Conservation (phyloP, 163 green algal species). For the Volvox carteri region DNA sequence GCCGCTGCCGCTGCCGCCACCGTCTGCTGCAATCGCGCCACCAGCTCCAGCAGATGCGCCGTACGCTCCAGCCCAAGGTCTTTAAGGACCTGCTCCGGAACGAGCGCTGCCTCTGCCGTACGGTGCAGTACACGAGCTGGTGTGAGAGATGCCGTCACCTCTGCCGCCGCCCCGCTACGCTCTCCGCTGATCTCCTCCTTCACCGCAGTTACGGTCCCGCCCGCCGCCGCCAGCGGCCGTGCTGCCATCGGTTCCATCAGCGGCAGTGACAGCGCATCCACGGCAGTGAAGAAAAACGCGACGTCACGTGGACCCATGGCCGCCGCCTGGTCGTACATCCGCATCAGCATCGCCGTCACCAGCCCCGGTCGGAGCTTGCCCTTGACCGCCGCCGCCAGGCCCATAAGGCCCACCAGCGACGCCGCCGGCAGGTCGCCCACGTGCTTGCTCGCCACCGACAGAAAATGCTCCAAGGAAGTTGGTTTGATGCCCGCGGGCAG, state of each 20-base stretch:
- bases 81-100: not conserved
- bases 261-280: slow-evolving; percentile 5
- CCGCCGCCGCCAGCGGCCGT: not conserved
- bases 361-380: slow-evolving; percentile 22
- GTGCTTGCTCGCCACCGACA: slow-evolving; percentile 22
- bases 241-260: slow-evolving; percentile 12
- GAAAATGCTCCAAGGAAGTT: slow-evolving; percentile 21
- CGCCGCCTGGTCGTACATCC: slow-evolving; percentile 16
- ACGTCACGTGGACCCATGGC: slow-evolving; percentile 12
- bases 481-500: slow-evolving; percentile 41
- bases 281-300: slow-evolving; percentile 18
- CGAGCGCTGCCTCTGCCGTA: not conserved
- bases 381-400: slow-evolving; percentile 18
- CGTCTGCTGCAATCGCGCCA: slow-evolving; percentile 38
- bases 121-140: not conserved
- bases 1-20: not conserved
- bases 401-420: slow-evolving; percentile 22
- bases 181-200: no score
- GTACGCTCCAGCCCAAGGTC: slow-evolving; percentile 13
- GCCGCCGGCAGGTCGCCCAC: not conserved
- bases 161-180: not conserved
- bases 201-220: no score
- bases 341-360: slow-evolving; percentile 4
- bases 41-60: slow-evolving; percentile 20
- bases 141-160: not conserved